These are phyloP conservation scores for Camelina hispida DNA, from an alignment of 345 rosid genomes.

Conservation along the genomic window DNA sequence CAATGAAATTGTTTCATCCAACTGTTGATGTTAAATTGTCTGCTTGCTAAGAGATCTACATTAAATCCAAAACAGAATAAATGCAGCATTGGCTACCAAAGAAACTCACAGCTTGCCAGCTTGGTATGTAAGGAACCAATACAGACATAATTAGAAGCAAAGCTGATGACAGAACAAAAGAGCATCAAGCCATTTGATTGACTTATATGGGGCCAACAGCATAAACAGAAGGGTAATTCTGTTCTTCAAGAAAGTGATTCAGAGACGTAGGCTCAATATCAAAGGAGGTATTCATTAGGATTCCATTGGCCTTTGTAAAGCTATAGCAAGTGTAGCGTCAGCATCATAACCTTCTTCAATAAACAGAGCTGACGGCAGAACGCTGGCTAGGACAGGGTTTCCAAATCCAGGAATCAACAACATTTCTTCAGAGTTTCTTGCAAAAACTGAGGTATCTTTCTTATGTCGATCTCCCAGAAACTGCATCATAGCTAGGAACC, in stretches of 20 bases:
- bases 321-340: conserved; percentile 40
- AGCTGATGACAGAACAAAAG: no score
- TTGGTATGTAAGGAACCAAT: no score
- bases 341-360: conserved; percentile 48
- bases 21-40: conserved; percentile 32
- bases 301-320: conserved; percentile 51
- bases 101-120: no score
- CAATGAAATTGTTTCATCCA: conserved; percentile 51
- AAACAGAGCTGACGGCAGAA: conserved; percentile 49
- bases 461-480: conserved; percentile 46
- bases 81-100: not conserved
- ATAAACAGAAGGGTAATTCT: conserved; percentile 46
- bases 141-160: no score
- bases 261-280: conserved; percentile 55
- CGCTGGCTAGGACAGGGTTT: conserved; percentile 49
- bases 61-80: not conserved
- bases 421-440: conserved; percentile 31
- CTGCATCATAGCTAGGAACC: conserved; percentile 50
- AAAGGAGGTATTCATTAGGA: conserved; percentile 51
- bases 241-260: conserved; percentile 35
- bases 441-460: conserved; percentile 38
- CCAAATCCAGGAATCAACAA: conserved; percentile 47
- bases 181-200: conserved; percentile 59
- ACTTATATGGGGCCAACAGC: conserved; percentile 54
- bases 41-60: not conserved